Evolutionary conservation across 108 stramenopile genomes (phyloP).

Genomic region (Stephanodiscus minutulus): DNA sequence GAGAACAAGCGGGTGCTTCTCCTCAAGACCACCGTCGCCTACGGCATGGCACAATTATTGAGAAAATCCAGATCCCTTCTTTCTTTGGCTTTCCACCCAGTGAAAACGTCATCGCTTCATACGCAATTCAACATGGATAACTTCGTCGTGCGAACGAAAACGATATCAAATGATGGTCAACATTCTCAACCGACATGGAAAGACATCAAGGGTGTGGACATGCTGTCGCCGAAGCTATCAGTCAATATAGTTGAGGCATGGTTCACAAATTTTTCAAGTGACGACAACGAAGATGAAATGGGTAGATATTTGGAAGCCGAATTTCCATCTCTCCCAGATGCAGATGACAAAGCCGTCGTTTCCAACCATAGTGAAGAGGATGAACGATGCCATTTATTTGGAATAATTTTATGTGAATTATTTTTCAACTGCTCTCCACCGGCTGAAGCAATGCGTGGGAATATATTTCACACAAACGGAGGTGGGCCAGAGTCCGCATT

Average conservation of each 20-base stretch:
- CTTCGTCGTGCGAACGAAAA: neutral
- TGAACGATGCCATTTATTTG: slow-evolving; percentile 20
- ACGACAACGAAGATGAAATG: neutral
- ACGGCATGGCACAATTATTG: neutral
- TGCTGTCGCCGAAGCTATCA: slow-evolving; percentile 22
- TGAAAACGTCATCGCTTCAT: neutral
- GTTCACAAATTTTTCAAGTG: neutral
- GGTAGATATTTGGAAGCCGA: slow-evolving; percentile 16
- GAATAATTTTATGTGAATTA: slow-evolving; percentile 12
- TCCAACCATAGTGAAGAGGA: slow-evolving; percentile 6
- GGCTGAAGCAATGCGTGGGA: neutral
- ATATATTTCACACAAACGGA: neutral
- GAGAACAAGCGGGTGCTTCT: neutral
- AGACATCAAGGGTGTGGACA: no score
- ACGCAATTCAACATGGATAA: neutral
- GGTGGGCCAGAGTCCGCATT: neutral
- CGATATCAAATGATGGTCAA: neutral
- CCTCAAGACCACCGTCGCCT: slow-evolving; percentile 34
- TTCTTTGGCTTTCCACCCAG: neutral
- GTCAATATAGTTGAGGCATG: slow-evolving; percentile 16
- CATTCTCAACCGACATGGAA: neutral
- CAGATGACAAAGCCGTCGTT: neutral
- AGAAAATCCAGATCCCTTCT: slow-evolving; percentile 2
- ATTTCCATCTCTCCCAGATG: slow-evolving; percentile 4
- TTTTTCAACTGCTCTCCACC: no score